Evolutionary conservation across 2,329 filamentous ascomycete species (phyloP).

Genomic region (Cytospora schulzeri): DNA sequence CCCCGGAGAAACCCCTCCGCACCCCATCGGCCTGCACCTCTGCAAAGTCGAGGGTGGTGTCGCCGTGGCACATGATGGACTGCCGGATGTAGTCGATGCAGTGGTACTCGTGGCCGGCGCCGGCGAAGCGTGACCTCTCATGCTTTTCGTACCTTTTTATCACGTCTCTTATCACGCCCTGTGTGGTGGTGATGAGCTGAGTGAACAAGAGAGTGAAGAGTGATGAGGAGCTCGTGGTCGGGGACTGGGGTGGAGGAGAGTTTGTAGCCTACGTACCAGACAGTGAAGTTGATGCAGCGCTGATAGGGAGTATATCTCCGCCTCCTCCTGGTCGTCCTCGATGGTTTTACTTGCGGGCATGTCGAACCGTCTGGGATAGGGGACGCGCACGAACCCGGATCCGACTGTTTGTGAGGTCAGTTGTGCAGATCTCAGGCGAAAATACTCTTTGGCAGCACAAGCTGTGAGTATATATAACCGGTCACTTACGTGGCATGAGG

Average conservation of each 20-base stretch:
- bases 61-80: conserved; percentile 24
- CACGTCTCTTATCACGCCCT: conserved; percentile 27
- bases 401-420: conserved; percentile 5
- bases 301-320: conserved; percentile 27
- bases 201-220: background rate
- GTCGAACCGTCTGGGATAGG: conserved; percentile 20
- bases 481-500: conserved; percentile 22
- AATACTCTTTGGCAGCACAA: background rate
- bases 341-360: conserved; percentile 25
- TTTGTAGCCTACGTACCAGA: conserved; percentile 11
- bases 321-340: conserved; percentile 20
- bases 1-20: conserved; percentile 23
- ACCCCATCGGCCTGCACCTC: conserved; percentile 19
- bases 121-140: conserved; percentile 26
- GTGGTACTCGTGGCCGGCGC: conserved; percentile 25
- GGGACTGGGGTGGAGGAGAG: background rate
- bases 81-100: conserved; percentile 28
- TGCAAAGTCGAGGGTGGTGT: conserved; percentile 25
- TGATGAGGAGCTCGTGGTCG: no score
- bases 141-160: conserved; percentile 27
- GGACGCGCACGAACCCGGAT: conserved; percentile 25
- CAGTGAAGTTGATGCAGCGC: conserved; percentile 26
- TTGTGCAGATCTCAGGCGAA: background rate
- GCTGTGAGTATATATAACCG: background rate
- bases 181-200: background rate